Evolutionary conservation across 2,329 filamentous ascomycete genomes (phyloP).

Genomic region (Colletotrichum lini): DNA sequence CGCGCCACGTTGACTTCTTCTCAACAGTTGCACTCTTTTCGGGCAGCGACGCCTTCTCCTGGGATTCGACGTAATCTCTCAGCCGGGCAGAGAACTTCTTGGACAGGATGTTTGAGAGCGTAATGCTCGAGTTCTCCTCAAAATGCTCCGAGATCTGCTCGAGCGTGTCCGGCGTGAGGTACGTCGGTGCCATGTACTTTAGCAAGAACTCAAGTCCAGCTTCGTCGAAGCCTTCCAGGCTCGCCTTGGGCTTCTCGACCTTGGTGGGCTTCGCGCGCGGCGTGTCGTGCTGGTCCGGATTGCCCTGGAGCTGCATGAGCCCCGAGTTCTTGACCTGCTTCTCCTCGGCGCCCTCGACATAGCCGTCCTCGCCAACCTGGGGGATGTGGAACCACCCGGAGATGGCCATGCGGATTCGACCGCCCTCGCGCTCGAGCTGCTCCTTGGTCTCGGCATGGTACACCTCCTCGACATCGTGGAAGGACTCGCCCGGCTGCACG

Average conservation of each 20-base stretch:
- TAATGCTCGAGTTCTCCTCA: slow-evolving; percentile 85
- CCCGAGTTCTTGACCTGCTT: slow-evolving; percentile 91
- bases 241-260: slow-evolving; percentile 57
- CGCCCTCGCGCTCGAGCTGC: slow-evolving; percentile 77
- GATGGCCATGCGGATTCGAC: slow-evolving; percentile 94
- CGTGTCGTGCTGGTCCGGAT: slow-evolving; percentile 89
- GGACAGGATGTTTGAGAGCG: slow-evolving; percentile 82
- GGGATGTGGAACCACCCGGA: slow-evolving; percentile 99
- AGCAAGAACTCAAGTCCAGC: slow-evolving; percentile 90
- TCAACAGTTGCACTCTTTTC: slow-evolving; percentile 70
- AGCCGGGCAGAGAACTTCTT: slow-evolving; percentile 82
- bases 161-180: slow-evolving; percentile 91
- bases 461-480: slow-evolving; percentile 98
- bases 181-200: slow-evolving; percentile 90
- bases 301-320: slow-evolving; percentile 91
- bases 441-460: slow-evolving; percentile 77
- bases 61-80: slow-evolving; percentile 77
- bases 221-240: slow-evolving; percentile 74
- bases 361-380: slow-evolving; percentile 93
- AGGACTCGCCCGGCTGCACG: slow-evolving; percentile 98
- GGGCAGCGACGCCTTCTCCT: slow-evolving; percentile 68
- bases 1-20: slow-evolving; percentile 74
- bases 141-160: slow-evolving; percentile 87
- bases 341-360: slow-evolving; percentile 88
- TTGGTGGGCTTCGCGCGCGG: slow-evolving; percentile 75